Evolutionary conservation across 176 grass and related monocot species (phyloP).

Genomic region (Guadua angustifolia): DNA sequence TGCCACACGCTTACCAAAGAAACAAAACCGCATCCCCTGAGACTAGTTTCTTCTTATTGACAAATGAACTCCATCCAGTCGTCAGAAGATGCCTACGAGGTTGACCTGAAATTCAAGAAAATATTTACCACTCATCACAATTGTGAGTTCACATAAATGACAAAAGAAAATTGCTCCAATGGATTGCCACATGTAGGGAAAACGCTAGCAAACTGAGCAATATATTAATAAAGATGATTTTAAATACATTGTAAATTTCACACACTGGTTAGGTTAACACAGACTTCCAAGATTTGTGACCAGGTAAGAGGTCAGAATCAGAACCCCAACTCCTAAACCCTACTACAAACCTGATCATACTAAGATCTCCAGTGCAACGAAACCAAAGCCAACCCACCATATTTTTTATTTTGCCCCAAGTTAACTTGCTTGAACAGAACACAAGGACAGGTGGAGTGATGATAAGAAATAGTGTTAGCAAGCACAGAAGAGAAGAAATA

Average conservation of each 20-base stretch:
- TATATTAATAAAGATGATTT: neutral
- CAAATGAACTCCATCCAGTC: conserved; percentile 95
- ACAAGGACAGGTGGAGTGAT: neutral
- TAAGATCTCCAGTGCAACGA: neutral
- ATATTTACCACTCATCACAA: neutral
- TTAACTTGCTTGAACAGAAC: neutral
- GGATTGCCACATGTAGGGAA: neutral
- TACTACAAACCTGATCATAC: neutral
- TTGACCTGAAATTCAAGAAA: conserved; percentile 70
- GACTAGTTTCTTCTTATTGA: conserved; percentile 90
- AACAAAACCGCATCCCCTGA: conserved; percentile 91
- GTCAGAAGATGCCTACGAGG: conserved; percentile 97
- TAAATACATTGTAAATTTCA: conserved; percentile 1
- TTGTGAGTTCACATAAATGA: neutral
- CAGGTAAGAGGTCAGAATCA: neutral
- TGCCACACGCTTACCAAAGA: conserved; percentile 60
- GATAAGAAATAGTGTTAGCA: neutral
- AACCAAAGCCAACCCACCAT: neutral
- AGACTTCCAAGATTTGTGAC: neutral
- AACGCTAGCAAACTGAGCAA: neutral
- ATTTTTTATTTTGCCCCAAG: neutral
- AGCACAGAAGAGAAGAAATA: neutral
- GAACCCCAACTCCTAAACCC: neutral
- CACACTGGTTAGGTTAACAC: neutral
- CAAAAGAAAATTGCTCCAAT: neutral